These are phyloP conservation scores for Cercospora janseana DNA, from an alignment of 2,329 filamentous ascomycete genomes.

Conservation along the genomic window DNA sequence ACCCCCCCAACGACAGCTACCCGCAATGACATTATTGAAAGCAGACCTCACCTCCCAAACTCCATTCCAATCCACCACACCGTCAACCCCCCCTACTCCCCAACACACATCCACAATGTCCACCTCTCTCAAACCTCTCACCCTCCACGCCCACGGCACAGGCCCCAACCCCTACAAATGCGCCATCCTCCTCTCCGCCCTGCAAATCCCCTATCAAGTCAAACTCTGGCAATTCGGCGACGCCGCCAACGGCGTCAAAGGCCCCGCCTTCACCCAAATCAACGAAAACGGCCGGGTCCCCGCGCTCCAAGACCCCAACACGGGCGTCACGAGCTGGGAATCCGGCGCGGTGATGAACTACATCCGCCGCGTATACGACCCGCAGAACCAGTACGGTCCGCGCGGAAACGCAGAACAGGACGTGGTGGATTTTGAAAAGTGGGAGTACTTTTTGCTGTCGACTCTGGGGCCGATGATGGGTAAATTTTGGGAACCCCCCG, in stretches of 20 bases:
- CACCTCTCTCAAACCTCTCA: constrained; percentile 36
- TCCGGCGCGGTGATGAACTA: constrained; percentile 53
- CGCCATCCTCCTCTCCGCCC: constrained; percentile 43
- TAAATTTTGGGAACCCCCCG: constrained; percentile 19
- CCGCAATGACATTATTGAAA: neutral
- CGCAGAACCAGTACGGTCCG: constrained; percentile 41
- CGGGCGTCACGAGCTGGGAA: constrained; percentile 50
- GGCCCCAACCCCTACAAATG: constrained; percentile 49
- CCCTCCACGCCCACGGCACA: constrained; percentile 43
- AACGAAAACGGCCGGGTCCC: constrained; percentile 48
- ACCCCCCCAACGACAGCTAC: constrained; percentile 5
- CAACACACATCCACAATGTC: constrained; percentile 3
- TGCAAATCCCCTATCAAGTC: constrained; percentile 43
- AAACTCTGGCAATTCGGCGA: constrained; percentile 46
- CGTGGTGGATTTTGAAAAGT: constrained; percentile 47
- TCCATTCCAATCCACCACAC: neutral
- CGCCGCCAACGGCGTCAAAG: constrained; percentile 41
- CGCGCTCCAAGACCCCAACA: constrained; percentile 48
- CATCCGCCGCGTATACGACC: constrained; percentile 46
- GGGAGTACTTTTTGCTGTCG: constrained; percentile 46
- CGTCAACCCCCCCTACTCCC: neutral
- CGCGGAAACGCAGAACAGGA: constrained; percentile 40
- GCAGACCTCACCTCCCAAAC: neutral
- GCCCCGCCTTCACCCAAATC: constrained; percentile 41
- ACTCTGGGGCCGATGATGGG: constrained; percentile 46